phyloP scores from a whole-genome alignment of 2,329 filamentous ascomycete genomes.

The Pseudocercospora eumusae region DNA sequence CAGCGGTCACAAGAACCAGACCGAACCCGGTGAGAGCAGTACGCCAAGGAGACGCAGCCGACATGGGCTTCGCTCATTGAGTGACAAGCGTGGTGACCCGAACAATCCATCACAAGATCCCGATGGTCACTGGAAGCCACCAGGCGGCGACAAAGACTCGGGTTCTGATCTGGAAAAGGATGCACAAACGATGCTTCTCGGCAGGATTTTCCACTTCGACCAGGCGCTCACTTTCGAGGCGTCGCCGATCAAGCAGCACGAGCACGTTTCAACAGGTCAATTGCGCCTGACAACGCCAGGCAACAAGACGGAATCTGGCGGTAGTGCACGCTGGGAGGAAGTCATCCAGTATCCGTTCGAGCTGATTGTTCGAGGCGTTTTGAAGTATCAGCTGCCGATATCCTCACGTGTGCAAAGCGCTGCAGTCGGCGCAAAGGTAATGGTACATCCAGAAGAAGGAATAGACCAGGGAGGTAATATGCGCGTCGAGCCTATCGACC shows the following conservation, averaged over 20 bases:
- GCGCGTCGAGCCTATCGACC: conserved; percentile 34
- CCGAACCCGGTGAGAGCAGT: conserved; percentile 1
- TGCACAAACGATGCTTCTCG: conserved; percentile 85
- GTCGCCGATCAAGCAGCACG: conserved; percentile 75
- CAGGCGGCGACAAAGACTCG: conserved; percentile 41
- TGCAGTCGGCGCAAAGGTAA: conserved; percentile 47
- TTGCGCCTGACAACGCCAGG: conserved; percentile 80
- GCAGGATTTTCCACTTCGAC: conserved; percentile 82
- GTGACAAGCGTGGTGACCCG: conserved; percentile 11
- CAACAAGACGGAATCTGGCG: conserved; percentile 80
- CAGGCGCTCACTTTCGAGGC: conserved; percentile 86
- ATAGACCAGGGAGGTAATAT: conserved; percentile 34
- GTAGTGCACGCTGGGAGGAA: conserved; percentile 82
- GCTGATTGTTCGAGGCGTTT: conserved; percentile 83
- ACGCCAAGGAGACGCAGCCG: conserved; percentile 13
- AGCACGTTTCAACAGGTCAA: conserved; percentile 75
- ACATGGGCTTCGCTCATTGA: conserved; percentile 11
- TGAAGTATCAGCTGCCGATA: conserved; percentile 74
- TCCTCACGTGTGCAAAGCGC: conserved; percentile 57
- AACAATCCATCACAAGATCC: conserved; percentile 30
- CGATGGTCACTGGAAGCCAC: conserved; percentile 32
- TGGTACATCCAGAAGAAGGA: conserved; percentile 45
- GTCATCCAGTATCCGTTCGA: conserved; percentile 92
- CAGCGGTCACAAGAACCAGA: conserved; percentile 15
- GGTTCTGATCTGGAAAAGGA: conserved; percentile 55